These are phyloP conservation scores for Anthracocystis panici-leucophaei DNA, from an alignment of 1,284 basidiomycete genomes.

Conservation along the genomic window DNA sequence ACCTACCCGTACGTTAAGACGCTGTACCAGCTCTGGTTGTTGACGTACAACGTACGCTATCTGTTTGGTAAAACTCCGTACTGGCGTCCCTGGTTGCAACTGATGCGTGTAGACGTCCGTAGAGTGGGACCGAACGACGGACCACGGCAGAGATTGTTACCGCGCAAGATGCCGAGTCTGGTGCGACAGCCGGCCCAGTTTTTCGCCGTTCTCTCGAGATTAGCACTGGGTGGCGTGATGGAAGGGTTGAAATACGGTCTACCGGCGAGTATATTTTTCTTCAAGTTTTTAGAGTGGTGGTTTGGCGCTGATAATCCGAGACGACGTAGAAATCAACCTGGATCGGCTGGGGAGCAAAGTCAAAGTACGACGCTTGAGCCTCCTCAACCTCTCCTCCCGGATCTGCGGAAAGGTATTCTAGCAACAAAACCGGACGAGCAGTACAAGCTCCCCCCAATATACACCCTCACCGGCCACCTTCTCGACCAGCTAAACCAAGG, in stretches of 20 bases:
- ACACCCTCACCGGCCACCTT: slow-evolving; percentile 22
- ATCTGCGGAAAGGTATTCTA: slow-evolving; percentile 19
- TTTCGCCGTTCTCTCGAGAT: slow-evolving; percentile 23
- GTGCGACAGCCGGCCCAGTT: slow-evolving; percentile 45
- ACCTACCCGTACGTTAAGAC: slow-evolving; percentile 86
- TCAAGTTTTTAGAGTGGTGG: slow-evolving; percentile 99
- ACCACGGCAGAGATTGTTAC: slow-evolving; percentile 37
- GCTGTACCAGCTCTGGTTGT: slow-evolving; percentile 82
- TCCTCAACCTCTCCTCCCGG: slow-evolving; percentile 14
- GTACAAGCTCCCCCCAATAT: slow-evolving; percentile 34
- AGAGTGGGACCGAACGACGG: slow-evolving; percentile 74
- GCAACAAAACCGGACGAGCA: not conserved
- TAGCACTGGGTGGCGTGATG: slow-evolving; percentile 53
- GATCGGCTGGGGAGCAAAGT: too few relatives aligned
- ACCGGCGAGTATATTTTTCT: slow-evolving; percentile 91
- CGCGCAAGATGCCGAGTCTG: slow-evolving; percentile 47
- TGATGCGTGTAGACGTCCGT: slow-evolving; percentile 85
- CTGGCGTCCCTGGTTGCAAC: slow-evolving; percentile 88
- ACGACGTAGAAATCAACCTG: slow-evolving; percentile 22
- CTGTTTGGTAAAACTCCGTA: slow-evolving; percentile 87
- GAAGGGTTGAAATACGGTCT: slow-evolving; percentile 79
- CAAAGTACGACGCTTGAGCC: slow-evolving; percentile 17
- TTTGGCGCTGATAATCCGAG: slow-evolving; percentile 90
- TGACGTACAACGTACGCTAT: slow-evolving; percentile 85
- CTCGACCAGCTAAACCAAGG: slow-evolving; percentile 11